Conservation (phyloP, 371 early-diverging fungal genomes). For the Zychaea mexicana region DNA sequence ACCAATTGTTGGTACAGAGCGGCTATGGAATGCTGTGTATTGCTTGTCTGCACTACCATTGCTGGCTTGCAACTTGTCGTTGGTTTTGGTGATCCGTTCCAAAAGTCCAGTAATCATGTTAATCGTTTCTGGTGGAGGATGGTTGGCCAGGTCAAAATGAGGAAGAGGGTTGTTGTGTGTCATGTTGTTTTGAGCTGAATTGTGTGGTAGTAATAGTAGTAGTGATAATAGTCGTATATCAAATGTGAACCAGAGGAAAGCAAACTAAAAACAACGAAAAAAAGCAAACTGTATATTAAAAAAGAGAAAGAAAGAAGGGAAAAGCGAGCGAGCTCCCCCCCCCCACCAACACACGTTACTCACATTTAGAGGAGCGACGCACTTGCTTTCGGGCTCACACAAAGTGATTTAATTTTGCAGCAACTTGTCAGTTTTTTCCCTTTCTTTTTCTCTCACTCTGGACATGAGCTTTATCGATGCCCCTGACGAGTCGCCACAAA, state of each 20-base stretch:
- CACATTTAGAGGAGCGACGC: no score
- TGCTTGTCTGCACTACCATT: neutral
- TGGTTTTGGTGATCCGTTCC: conserved; percentile 45
- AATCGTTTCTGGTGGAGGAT: conserved; percentile 44
- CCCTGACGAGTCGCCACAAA: conserved; percentile 4
- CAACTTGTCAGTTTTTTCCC: neutral
- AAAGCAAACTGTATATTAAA: conserved; percentile 5
- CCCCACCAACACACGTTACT: neutral
- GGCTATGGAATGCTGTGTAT: conserved; percentile 73
- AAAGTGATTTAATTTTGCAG: no score
- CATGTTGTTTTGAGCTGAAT: neutral
- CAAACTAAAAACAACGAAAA: neutral
- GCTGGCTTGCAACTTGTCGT: conserved; percentile 34
- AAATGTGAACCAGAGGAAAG: no score
- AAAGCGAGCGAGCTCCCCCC: no score
- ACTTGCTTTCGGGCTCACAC: no score
- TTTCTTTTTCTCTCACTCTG: neutral
- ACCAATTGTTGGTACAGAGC: conserved; percentile 81
- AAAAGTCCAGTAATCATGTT: conserved; percentile 41
- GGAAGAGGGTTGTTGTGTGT: conserved; percentile 12
- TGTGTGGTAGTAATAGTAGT: neutral
- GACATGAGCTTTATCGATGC: conserved; percentile 11
- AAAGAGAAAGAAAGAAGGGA: neutral
- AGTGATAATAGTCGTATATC: neutral
- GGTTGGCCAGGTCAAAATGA: conserved; percentile 42